Evolutionary conservation across 2,329 filamentous ascomycete genomes (phyloP).

Genomic region (Botryotinia calthae): DNA sequence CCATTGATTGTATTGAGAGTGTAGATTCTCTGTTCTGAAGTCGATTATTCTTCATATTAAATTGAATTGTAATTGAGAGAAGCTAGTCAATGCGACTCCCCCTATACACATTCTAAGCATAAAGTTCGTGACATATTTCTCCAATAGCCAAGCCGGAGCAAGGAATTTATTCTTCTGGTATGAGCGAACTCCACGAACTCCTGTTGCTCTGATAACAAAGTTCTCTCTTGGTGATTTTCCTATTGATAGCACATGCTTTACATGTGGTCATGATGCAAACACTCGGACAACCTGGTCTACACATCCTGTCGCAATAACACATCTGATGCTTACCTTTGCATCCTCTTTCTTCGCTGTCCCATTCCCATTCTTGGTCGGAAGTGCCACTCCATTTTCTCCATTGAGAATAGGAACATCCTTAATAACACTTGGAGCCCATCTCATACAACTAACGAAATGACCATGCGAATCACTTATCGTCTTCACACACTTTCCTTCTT

Average conservation of each 20-base stretch:
- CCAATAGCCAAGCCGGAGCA: constrained; percentile 16
- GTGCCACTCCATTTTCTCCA: constrained; percentile 47
- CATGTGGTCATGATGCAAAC: constrained; percentile 55
- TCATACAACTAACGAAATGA: constrained; percentile 81
- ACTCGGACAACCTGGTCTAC: constrained; percentile 78
- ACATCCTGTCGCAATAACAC: constrained; percentile 82
- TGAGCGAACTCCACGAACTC: constrained; percentile 16
- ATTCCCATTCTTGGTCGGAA: constrained; percentile 43
- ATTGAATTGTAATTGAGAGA: constrained; percentile 14
- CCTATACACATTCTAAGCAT: constrained; percentile 10
- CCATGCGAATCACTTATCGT: constrained; percentile 72
- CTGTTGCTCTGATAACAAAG: constrained; percentile 1
- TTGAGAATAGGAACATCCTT: constrained; percentile 53
- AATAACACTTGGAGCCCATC: constrained; percentile 78
- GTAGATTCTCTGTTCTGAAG: neutral
- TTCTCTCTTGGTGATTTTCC: constrained; percentile 7
- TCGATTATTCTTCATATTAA: constrained; percentile 14
- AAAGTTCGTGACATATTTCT: constrained; percentile 16
- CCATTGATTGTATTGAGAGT: neutral
- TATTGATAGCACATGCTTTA: constrained; percentile 15
- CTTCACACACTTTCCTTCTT: constrained; percentile 89
- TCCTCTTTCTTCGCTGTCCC: constrained; percentile 46
- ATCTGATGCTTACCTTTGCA: constrained; percentile 65
- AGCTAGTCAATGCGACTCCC: constrained; percentile 3
- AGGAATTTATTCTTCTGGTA: constrained; percentile 17